phyloP scores from a whole-genome alignment of 75 land plant genomes.

The Cryptomeria japonica region DNA sequence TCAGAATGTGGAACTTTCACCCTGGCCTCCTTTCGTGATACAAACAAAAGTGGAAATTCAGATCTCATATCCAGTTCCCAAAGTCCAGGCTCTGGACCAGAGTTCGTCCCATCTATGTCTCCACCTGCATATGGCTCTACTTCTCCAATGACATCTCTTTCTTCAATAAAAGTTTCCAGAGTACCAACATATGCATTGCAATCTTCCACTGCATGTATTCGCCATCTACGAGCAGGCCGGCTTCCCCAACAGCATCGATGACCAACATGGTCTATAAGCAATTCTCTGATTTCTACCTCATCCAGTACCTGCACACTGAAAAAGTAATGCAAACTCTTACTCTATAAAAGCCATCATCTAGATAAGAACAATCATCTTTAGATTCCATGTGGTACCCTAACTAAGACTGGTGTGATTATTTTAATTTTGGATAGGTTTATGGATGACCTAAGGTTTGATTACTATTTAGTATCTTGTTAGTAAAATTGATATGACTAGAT shows the following conservation, averaged over 20 bases:
- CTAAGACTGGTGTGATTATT: too few species aligned
- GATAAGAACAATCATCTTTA: background rate
- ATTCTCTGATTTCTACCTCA: slow-evolving; percentile 88
- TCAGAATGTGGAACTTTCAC: slow-evolving; percentile 84
- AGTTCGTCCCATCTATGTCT: slow-evolving; percentile 48
- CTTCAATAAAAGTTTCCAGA: slow-evolving; percentile 89
- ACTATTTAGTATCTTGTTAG: too few species aligned
- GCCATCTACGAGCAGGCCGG: slow-evolving; percentile 87
- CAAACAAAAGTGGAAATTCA: slow-evolving; percentile 86
- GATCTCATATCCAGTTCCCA: slow-evolving; percentile 95
- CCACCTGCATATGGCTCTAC: slow-evolving; percentile 68
- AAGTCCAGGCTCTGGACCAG: slow-evolving; percentile 65
- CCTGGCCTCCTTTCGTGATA: slow-evolving; percentile 55
- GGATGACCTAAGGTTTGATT: too few species aligned
- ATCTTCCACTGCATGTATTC: slow-evolving; percentile 74
- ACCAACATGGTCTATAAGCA: slow-evolving; percentile 87
- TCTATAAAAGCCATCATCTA: background rate
- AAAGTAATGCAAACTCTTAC: background rate
- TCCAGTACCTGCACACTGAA: slow-evolving; percentile 51
- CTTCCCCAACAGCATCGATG: slow-evolving; percentile 92
- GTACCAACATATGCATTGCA: slow-evolving; percentile 97
- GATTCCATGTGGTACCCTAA: background rate
- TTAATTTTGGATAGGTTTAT: too few species aligned
- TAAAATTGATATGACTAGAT: too few species aligned
- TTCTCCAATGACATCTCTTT: slow-evolving; percentile 72